Percentiles rank a stretch among this genome's conserved stretches.
Evolutionary conservation across 805 yeast genomes (phyloP).

Genomic region (Candida easanensis): DNA sequence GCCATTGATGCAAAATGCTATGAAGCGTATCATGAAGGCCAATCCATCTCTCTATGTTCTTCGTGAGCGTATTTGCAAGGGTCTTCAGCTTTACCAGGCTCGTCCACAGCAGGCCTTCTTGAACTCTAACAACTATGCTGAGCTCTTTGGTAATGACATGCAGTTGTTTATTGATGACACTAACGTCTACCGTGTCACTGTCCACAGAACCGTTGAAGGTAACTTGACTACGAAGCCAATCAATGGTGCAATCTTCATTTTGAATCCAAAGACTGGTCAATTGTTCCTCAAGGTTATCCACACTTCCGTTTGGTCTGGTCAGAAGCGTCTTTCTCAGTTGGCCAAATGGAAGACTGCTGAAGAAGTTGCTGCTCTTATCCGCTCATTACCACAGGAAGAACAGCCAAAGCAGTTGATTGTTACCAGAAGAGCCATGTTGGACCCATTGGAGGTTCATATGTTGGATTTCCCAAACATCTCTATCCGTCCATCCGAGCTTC

Average conservation of each 20-base stretch:
- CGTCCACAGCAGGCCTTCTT: conserved; percentile 91
- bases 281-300: conserved; percentile 85
- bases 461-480: conserved; percentile 91
- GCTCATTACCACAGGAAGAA: conserved; percentile 89
- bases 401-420: conserved; percentile 92
- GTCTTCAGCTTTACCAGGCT: conserved; percentile 87
- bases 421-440: conserved; percentile 85
- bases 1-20: conserved; percentile 83
- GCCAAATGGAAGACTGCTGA: conserved; percentile 99
- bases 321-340: conserved; percentile 85
- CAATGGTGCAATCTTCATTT: conserved; percentile 87
- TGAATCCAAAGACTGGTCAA: conserved; percentile 91
- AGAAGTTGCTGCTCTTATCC: conserved; percentile 86
- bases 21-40: conserved; percentile 91
- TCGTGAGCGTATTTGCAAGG: conserved; percentile 91
- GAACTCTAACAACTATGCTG: conserved; percentile 87
- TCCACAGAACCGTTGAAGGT: conserved; percentile 90
- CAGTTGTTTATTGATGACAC: conserved; percentile 91
- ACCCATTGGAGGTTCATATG: conserved; percentile 96
- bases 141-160: conserved; percentile 77
- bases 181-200: conserved; percentile 89
- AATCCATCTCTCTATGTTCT: conserved; percentile 91
- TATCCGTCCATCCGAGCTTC: conserved; percentile 84
- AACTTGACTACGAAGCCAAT: conserved; percentile 88
- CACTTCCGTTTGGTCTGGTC: conserved; percentile 96